Evolutionary conservation across 208 protist genomes (phyloP).

Genomic region (Acanthamoeba royreba): DNA sequence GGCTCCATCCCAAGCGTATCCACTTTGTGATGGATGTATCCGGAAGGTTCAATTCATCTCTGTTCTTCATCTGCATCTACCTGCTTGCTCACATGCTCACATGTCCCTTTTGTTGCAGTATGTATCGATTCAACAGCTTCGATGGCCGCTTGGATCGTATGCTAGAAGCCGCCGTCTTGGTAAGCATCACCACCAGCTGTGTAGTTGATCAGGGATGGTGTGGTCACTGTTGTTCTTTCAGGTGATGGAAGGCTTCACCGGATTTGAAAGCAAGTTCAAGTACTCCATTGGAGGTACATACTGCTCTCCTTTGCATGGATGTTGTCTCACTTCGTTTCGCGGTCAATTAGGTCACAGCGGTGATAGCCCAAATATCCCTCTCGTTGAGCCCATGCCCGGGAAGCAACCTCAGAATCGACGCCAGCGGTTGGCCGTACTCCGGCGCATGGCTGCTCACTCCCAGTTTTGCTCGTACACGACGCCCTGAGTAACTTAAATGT

Average conservation of each 20-base stretch:
- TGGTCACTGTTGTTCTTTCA: too few species aligned
- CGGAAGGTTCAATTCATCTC: constrained; percentile 51
- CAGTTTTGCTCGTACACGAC: constrained; percentile 89
- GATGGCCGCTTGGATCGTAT: constrained; percentile 87
- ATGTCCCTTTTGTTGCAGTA: constrained; percentile 25
- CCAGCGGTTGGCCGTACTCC: constrained; percentile 72
- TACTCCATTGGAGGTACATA: constrained; percentile 89
- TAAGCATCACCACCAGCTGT: constrained; percentile 57
- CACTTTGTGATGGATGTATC: constrained; percentile 90
- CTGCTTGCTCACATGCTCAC: too few species aligned
- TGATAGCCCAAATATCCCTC: constrained; percentile 80
- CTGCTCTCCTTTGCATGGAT: too few species aligned
- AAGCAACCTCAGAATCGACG: constrained; percentile 35
- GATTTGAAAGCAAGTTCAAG: constrained; percentile 85
- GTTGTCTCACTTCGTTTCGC: too few species aligned
- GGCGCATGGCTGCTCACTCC: constrained; percentile 89
- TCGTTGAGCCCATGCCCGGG: neutral
- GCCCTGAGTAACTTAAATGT: neutral
- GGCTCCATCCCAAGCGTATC: constrained; percentile 83
- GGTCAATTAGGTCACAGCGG: constrained; percentile 73
- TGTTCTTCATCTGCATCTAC: too few species aligned
- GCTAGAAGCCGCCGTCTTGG: constrained; percentile 87
- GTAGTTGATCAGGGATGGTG: neutral
- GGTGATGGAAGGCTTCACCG: constrained; percentile 84
- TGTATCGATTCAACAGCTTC: constrained; percentile 91